Evolutionary conservation across 2,329 filamentous ascomycete genomes (phyloP).

Genomic region (Diaporthe sp.): DNA sequence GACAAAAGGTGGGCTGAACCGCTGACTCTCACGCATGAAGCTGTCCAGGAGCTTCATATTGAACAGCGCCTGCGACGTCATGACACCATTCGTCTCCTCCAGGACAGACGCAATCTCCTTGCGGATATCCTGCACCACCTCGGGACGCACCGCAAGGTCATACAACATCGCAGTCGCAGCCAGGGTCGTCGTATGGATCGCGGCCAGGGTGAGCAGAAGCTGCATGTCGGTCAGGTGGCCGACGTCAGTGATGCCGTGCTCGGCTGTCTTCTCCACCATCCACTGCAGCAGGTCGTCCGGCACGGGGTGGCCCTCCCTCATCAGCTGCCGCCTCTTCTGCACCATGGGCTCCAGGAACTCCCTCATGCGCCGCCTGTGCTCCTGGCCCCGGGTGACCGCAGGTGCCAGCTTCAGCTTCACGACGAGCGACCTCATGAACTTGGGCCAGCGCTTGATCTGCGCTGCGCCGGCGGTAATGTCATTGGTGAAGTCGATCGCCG

Average conservation of each 20-base stretch:
- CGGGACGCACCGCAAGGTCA: conserved; percentile 58
- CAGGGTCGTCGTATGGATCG: conserved; percentile 57
- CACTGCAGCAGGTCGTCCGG: conserved; percentile 55
- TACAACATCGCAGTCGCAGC: conserved; percentile 56
- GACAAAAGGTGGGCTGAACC: conserved; percentile 35
- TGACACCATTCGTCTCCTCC: conserved; percentile 39
- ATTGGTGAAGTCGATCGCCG: conserved; percentile 53
- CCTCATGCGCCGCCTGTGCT: conserved; percentile 25
- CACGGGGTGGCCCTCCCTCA: conserved; percentile 33
- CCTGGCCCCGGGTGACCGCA: conserved; percentile 2
- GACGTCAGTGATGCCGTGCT: conserved; percentile 37
- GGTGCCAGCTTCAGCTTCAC: conserved; percentile 25
- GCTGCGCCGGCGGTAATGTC: conserved; percentile 35
- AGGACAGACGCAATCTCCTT: conserved; percentile 55
- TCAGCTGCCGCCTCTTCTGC: conserved; percentile 33
- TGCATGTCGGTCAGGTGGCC: conserved; percentile 49
- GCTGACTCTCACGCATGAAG: conserved; percentile 35
- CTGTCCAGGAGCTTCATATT: conserved; percentile 37
- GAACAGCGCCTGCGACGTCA: conserved; percentile 35
- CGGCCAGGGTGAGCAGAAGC: conserved; percentile 52
- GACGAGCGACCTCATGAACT: conserved; percentile 18
- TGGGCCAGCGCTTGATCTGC: conserved; percentile 40
- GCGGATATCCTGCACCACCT: conserved; percentile 59
- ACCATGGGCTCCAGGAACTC: conserved; percentile 38
- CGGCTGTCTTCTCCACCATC: conserved; percentile 42